phyloP scores from a whole-genome alignment of 2,329 filamentous ascomycete species.

The Lachnellula cervina region DNA sequence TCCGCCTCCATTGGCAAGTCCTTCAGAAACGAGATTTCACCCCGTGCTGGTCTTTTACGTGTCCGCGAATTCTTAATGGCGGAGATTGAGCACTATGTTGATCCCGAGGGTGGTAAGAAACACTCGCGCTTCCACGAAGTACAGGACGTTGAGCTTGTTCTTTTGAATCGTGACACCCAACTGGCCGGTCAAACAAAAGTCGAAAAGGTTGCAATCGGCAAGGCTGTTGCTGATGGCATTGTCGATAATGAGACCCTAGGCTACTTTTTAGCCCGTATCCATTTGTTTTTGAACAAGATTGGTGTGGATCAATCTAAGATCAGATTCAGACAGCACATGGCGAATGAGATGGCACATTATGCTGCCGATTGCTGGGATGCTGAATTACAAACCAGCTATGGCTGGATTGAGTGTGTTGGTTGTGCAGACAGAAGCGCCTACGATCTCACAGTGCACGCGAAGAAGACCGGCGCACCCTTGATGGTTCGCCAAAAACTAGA shows the following conservation, averaged over 20 bases:
- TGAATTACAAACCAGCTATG: constrained; percentile 83
- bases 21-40: constrained; percentile 97
- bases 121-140: constrained; percentile 84
- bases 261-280: constrained; percentile 93
- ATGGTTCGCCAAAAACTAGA: constrained; percentile 78
- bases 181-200: constrained; percentile 77
- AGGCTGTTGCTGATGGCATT: constrained; percentile 75
- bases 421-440: constrained; percentile 95
- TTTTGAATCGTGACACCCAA: constrained; percentile 82
- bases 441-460: constrained; percentile 85
- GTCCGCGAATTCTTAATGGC: constrained; percentile 99
- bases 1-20: constrained; percentile 97
- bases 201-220: constrained; percentile 70
- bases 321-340: constrained; percentile 96
- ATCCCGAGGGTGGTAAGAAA: constrained; percentile 91
- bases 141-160: constrained; percentile 73
- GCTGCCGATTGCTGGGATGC: constrained; percentile 98
- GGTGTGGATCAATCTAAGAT: constrained; percentile 85
- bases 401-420: constrained; percentile 98
- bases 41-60: constrained; percentile 81
- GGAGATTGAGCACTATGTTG: constrained; percentile 97
- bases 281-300: constrained; percentile 82
- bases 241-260: constrained; percentile 98
- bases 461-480: constrained; percentile 83
- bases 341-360: constrained; percentile 87